Evolutionary conservation across 1,139 yeast species (phyloP).

Genomic region (Saccharomyces hybrid): DNA sequence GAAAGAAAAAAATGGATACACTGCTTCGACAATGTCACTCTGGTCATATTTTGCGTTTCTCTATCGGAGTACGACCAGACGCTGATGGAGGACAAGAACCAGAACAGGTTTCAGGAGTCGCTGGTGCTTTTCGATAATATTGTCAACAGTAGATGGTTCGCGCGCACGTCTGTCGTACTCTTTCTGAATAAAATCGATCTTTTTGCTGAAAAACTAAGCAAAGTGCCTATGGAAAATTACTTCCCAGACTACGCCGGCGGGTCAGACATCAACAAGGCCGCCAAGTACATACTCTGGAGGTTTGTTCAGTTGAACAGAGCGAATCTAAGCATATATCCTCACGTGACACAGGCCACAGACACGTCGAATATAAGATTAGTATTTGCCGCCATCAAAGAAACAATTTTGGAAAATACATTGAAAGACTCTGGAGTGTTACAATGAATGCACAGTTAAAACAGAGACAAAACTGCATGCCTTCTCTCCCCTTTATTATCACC

Average conservation of each 20-base stretch:
- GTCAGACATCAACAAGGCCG: slow-evolving; percentile 83
- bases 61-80: slow-evolving; percentile 86
- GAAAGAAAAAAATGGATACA: slow-evolving; percentile 95
- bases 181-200: slow-evolving; percentile 87
- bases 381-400: slow-evolving; percentile 86
- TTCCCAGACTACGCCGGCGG: slow-evolving; percentile 93
- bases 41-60: slow-evolving; percentile 85
- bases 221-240: slow-evolving; percentile 72
- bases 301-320: slow-evolving; percentile 81
- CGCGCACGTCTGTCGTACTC: slow-evolving; percentile 75
- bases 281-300: slow-evolving; percentile 86
- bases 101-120: slow-evolving; percentile 81
- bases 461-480: slow-evolving; percentile 18
- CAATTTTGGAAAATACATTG: slow-evolving; percentile 75
- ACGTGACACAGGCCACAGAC: slow-evolving; percentile 91
- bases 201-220: slow-evolving; percentile 75
- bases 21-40: slow-evolving; percentile 86
- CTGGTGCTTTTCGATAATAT: slow-evolving; percentile 81
- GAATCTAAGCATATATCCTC: slow-evolving; percentile 77
- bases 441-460: background rate
- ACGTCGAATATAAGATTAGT: slow-evolving; percentile 82
- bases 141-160: slow-evolving; percentile 90
- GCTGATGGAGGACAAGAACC: slow-evolving; percentile 67
- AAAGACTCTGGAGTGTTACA: slow-evolving; percentile 77
- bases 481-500: background rate